Evolutionary conservation across 2,329 filamentous ascomycete genomes (phyloP), one percentile per base, ranked within the genome.

Genomic region (Fusarium torreyae): DNA sequence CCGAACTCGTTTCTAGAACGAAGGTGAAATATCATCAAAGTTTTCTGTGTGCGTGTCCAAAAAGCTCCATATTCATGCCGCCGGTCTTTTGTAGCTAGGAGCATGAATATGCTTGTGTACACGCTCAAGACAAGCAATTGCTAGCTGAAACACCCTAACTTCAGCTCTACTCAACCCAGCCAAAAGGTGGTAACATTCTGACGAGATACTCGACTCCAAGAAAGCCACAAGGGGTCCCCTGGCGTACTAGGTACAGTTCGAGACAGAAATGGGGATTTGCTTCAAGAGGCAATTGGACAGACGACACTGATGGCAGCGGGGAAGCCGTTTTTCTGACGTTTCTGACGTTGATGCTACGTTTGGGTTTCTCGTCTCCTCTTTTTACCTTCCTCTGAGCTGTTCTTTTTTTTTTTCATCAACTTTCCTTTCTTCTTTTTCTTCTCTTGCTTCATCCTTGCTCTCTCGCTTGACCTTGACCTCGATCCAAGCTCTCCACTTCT

Each of bases 201-300:
- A 51, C 40, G n/a, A 58, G 42, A 67, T 43, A 46, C 18, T 33
- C 31, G 26, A 56, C 33, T 64, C 57, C 33, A 43, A 40, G 22
- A 63, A 52, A 58, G 63, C 59, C 57, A 67, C 62, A 49, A 66
- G 43, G 46, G 31, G 38, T 10, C 44, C 50, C 57, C 33, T 62
- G 63, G 18, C 44, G 52, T 46, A 18, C 51, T 64, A 34, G 39
- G 38, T 42, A 64, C 39, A 17, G 34, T 51, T 51, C 28, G 28
- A 45, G 45, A 40, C 26, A 31, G 43, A 46, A 50, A 64, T 33
- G 53, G 22, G 22, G 58, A 46, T 70, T 57, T 70, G 39, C 15
- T 43, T 63, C 46, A 48, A 68, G 67, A 70, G 64, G 53, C 57
- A 70, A 69, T 69, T 70, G 53, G 54, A 52, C 58, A 67, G 53